A percentile compares a stretch with the other conserved stretches of the same genome.
Conservation (phyloP, 805 yeast species). For the Wickerhamiella sorbophila region DNA sequence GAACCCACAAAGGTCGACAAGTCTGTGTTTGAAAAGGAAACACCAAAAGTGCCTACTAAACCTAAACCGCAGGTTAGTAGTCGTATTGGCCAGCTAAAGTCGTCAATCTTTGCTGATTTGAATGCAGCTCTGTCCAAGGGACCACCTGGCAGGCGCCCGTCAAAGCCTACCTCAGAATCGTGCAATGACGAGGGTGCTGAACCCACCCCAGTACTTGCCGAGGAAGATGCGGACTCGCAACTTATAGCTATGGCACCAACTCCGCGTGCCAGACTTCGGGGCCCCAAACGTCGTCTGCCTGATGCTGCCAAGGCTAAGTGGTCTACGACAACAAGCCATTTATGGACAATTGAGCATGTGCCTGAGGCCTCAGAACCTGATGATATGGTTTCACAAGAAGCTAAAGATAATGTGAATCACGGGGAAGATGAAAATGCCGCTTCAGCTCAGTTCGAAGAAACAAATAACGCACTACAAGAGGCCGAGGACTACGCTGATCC, state of each 20-base stretch:
- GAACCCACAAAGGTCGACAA: not conserved
- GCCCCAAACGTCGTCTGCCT: slow-evolving; percentile 24
- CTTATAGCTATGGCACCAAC: slow-evolving; percentile 13
- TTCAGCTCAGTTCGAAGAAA: not conserved
- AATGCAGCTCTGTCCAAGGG: slow-evolving; percentile 17
- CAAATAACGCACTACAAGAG: not conserved
- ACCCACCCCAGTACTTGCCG: not conserved
- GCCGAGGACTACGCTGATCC: not conserved
- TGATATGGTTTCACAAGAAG: not conserved
- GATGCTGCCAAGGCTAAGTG: slow-evolving; percentile 18
- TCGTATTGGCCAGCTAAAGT: slow-evolving; percentile 10
- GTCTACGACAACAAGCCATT: slow-evolving; percentile 9
- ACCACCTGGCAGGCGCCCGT: slow-evolving; percentile 12
- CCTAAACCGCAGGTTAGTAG: not conserved
- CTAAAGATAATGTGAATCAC: not conserved
- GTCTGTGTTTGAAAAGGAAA: not conserved
- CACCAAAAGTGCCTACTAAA: slow-evolving; percentile 4
- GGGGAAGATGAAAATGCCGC: not conserved
- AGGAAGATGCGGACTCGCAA: slow-evolving; percentile 13
- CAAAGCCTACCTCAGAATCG: not conserved
- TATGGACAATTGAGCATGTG: slow-evolving; percentile 9
- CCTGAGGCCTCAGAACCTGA: not conserved
- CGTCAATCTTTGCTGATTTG: slow-evolving; percentile 15
- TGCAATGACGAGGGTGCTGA: not conserved
- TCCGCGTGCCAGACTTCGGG: slow-evolving; percentile 19